Evolutionary conservation across 768 basidiomycete genomes (phyloP), one percentile per base, ranked within the genome.

Genomic region (Phaeotremella fagi): DNA sequence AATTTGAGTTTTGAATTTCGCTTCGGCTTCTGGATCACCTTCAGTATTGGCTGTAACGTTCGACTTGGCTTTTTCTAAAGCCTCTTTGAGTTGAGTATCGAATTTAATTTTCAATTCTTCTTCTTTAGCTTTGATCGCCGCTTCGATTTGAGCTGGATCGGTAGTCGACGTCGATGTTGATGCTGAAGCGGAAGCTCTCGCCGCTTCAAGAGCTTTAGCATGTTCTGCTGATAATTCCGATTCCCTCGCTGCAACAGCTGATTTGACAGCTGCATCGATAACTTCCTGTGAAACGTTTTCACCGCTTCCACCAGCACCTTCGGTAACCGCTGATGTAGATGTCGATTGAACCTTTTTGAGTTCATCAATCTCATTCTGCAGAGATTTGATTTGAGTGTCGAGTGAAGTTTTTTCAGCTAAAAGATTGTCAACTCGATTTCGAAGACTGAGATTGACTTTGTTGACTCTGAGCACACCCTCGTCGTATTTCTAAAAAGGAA

Each of bases 231-330:
- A 22, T 12, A 68, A 53, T 48, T 71, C 69, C 0, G 64, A 57
- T 41, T 71, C 61, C 38, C 62, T 50, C 18, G 63, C 60, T 11
- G 58, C 49, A 11, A 70, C 63, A 11, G 68, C 68, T 28, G 54
- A 36, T 43, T 62, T 59, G 57, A 71, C 59, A 26, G 66, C 66
- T 50, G 61, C 59, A 36, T 71, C 66, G 41, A 66, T 66, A 14
- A 44, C 52, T 28, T 41, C 38, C 18, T 41, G 38, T 6, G 38
- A 41, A 18, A 20, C 12, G 7, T 41, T 7, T 6, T 22, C 22
- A 22, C 29, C 25, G n/a, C 22, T 28, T 11, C 12, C 42, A 7
- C 36, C 55, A 7, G 33, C 49, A 4, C 33, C 50, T 18, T 24
- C 24, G 6, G 44, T 23, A 4, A 52, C n/a, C 16, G 50, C 27